These are phyloP conservation scores for Lunularia cruciata DNA, from an alignment of 225 moss, liverwort and hornwort species.

Conservation along the genomic window DNA sequence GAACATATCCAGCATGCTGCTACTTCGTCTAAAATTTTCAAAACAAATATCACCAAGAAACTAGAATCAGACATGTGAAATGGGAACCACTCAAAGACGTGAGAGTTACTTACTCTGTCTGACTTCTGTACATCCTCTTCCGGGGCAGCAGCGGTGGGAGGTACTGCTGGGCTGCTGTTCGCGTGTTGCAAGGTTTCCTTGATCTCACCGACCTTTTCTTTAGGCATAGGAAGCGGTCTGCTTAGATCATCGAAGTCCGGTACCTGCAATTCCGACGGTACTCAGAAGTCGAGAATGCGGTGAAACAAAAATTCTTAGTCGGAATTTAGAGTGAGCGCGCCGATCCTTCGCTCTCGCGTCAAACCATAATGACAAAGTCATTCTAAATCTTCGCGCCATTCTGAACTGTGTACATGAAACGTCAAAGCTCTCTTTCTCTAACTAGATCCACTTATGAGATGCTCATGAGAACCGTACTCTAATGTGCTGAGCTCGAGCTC, in stretches of 20 bases:
- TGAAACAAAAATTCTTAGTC: not conserved
- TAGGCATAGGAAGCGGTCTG: slow-evolving; percentile 65
- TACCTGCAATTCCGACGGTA: slow-evolving; percentile 31
- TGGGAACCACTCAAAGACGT: too few species aligned
- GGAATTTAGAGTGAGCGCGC: too few species aligned
- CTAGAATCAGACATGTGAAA: too few species aligned
- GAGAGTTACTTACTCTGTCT: slow-evolving; percentile 35
- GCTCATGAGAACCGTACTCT: slow-evolving; percentile 31
- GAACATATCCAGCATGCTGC: too few species aligned
- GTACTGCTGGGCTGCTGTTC: slow-evolving; percentile 25
- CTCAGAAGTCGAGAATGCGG: not conserved
- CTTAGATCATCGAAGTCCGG: slow-evolving; percentile 91
- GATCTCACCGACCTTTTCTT: slow-evolving; percentile 62
- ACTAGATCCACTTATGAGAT: too few species aligned
- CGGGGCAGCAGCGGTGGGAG: slow-evolving; percentile 8
- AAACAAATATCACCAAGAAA: too few species aligned
- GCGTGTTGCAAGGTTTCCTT: slow-evolving; percentile 60
- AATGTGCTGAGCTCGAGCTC: slow-evolving; percentile 55
- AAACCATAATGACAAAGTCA: too few species aligned
- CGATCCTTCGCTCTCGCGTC: too few species aligned
- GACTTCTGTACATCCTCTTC: slow-evolving; percentile 41
- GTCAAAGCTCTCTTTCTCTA: too few species aligned
- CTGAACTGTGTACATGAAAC: not conserved
- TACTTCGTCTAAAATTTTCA: too few species aligned
- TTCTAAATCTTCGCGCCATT: too few species aligned